These are phyloP conservation scores for Vanrija pseudolonga DNA, from an alignment of 1,284 basidiomycete genomes.

Conservation along the genomic window DNA sequence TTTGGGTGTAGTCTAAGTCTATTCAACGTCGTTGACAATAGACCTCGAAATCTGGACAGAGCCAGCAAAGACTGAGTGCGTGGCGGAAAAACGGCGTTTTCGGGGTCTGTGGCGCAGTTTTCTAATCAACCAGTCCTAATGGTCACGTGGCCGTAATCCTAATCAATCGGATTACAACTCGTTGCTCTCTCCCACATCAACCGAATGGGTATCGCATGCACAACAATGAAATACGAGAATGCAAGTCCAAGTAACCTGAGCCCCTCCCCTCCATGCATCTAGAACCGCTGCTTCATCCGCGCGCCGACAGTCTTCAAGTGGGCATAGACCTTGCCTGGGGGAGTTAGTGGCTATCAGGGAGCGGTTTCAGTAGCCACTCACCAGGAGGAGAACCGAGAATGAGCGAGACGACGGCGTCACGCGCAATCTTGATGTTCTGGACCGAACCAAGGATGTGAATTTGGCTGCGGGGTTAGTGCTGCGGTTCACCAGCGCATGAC, in stretches of 20 bases:
- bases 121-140: not conserved
- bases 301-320: conserved; percentile 85
- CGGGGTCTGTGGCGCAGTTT: not conserved
- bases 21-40: not conserved
- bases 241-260: not conserved
- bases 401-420: conserved; percentile 90
- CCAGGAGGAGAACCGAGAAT: conserved; percentile 95
- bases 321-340: conserved; percentile 76
- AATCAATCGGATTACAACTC: not conserved
- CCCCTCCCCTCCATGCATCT: conserved; percentile 7
- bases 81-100: conserved; percentile 9
- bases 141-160: not conserved
- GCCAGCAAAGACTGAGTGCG: not conserved
- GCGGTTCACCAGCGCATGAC: not conserved
- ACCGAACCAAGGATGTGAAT: conserved; percentile 59
- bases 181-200: not conserved
- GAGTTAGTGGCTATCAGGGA: conserved; percentile 3
- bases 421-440: conserved; percentile 89
- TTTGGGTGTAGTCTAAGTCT: not conserved
- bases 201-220: conserved; percentile 19
- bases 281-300: conserved; percentile 80
- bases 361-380: conserved; percentile 8
- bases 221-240: conserved; percentile 14
- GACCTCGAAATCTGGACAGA: conserved; percentile 2
- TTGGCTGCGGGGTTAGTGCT: conserved; percentile 39